Base-by-base conservation (phyloP, 805 yeast species). In the Sugiyamaella lignohabitans region DNA sequence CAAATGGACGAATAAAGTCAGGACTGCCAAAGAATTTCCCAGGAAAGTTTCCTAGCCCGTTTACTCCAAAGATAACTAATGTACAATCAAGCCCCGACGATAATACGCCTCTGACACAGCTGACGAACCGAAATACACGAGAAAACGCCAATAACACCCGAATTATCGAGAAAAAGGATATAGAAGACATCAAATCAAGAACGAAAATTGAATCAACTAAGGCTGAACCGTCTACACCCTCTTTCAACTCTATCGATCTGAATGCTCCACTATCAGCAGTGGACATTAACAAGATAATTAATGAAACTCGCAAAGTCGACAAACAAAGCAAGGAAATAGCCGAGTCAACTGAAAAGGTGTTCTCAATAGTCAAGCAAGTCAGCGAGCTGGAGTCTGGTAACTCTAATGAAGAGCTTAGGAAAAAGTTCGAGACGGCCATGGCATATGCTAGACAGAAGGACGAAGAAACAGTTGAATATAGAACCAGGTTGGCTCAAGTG, bases 11-110 rank as follows among this genome's bases (percentile, higher is more conserved):
- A 20, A 40, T 46, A 14, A 37, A 50, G 19, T 51, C 53, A 22
- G 56, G 56, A 17, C 46, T 54, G 24, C 55, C 56, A 3, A 29
- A 36, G 2, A 42, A 51, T 24, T 49, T 54, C 27, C 58, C 58
- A 8, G 58, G 58, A 40, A 53, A 53, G 38, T 54, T 54, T 37
- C 58, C 58, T n/a, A 49, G 50, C 29, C 56, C 56, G 1, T 48
- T 43, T 42, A 52, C 55, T 2, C 55, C 55, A 17, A 47, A 42
- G 27, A 47, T 48, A 2, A 22, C 22, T 16, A 27, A 27, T 27
- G n/a, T n/a, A n/a, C n/a, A n/a, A n/a, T 8, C 11, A 17, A 35
- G 14, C 16, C 16, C 17, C 5, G 36, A 34, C 19, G 37, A 27
- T 4, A 35, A 43, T 3, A 43, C 46, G 14, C 46, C 46, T 3